phyloP scores from a whole-genome alignment of 352 stramenopile species.

The Phytophthora ramorum region DNA sequence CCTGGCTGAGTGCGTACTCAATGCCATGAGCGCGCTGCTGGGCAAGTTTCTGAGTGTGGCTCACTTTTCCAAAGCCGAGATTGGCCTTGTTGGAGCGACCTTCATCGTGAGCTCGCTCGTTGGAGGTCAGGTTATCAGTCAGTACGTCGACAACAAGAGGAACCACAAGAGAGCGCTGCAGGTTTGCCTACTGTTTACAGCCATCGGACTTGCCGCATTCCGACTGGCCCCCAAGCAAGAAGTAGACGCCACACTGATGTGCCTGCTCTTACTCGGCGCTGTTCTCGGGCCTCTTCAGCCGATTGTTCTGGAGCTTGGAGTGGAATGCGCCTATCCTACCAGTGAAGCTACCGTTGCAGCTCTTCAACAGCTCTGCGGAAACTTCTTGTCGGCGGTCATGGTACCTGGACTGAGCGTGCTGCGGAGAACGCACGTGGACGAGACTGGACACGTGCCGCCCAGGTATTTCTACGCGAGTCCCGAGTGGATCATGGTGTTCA shows the following conservation, averaged over 20 bases:
- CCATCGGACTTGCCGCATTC: slow-evolving; percentile 50
- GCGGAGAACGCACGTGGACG: slow-evolving; percentile 46
- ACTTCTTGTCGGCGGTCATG: slow-evolving; percentile 70
- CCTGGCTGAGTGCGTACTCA: slow-evolving; percentile 72
- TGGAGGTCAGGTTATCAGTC: slow-evolving; percentile 71
- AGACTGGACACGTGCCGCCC: slow-evolving; percentile 48
- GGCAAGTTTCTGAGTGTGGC: slow-evolving; percentile 72
- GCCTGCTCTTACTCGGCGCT: slow-evolving; percentile 56
- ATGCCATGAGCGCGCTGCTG: slow-evolving; percentile 74
- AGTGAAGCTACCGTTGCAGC: slow-evolving; percentile 79
- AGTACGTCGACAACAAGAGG: slow-evolving; percentile 66
- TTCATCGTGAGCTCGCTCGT: slow-evolving; percentile 80
- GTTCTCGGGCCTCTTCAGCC: slow-evolving; percentile 73
- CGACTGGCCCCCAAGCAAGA: slow-evolving; percentile 51
- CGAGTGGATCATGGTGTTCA: slow-evolving; percentile 60
- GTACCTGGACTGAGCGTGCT: slow-evolving; percentile 61
- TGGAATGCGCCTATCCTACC: slow-evolving; percentile 78
- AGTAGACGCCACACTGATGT: slow-evolving; percentile 41
- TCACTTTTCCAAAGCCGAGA: slow-evolving; percentile 67
- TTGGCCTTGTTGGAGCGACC: slow-evolving; percentile 66
- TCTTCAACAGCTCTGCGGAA: slow-evolving; percentile 79
- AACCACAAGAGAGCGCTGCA: slow-evolving; percentile 68
- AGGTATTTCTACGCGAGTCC: slow-evolving; percentile 65
- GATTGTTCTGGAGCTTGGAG: slow-evolving; percentile 71
- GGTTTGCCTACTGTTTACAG: slow-evolving; percentile 60